Evolutionary conservation across 2,329 filamentous ascomycete species (phyloP), one percentile per base, ranked within the genome.

Genomic region (Karstenula rhodostoma): DNA sequence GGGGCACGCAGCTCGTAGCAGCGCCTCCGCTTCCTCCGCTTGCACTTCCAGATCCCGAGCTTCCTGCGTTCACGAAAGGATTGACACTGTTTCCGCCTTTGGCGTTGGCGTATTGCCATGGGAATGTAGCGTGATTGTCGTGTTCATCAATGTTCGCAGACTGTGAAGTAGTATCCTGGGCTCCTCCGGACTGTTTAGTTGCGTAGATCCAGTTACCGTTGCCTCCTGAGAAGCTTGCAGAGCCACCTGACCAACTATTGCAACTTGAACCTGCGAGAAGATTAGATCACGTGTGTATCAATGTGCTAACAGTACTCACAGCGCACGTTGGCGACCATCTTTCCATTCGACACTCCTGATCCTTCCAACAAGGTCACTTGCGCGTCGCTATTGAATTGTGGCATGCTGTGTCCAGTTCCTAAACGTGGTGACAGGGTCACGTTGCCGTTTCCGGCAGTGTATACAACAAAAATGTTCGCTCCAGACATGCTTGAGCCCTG

Each of bases 391-490:
- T 83, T 80, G 56, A 79, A 71, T 17, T 69, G 62, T 2, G 86
- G 86, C 62, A 77, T 64, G 3, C 56, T 61, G 33, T 85, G 70
- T 7, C 83, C 84, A 13, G 67, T 76, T 9, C 81, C 81, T 7
- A 78, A 65, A 43, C 86, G 77, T 10, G 85, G 83, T 3, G 86
- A 87, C 9, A 89, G 65, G 0, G 86, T 89, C 15, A 88, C 83
- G 46, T 74, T 80, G 27, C 84, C 82, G 40, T 75, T 74, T 42
- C 80, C 75, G 27, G 82, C 80, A n/a, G 83, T 80, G 66, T 88
- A 88, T 6, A 87, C 78, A 46, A 88, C 76, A 68, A 88, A 87
- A 49, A 89, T 87, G 70, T 87, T 86, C 6, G 86, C 73, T 23
- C 81, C 82, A 17, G 72, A 65, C 86, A 88, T 89, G 22, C 71